phyloP scores from a whole-genome alignment of 2,329 filamentous ascomycete species.

The Fusarium siculi region DNA sequence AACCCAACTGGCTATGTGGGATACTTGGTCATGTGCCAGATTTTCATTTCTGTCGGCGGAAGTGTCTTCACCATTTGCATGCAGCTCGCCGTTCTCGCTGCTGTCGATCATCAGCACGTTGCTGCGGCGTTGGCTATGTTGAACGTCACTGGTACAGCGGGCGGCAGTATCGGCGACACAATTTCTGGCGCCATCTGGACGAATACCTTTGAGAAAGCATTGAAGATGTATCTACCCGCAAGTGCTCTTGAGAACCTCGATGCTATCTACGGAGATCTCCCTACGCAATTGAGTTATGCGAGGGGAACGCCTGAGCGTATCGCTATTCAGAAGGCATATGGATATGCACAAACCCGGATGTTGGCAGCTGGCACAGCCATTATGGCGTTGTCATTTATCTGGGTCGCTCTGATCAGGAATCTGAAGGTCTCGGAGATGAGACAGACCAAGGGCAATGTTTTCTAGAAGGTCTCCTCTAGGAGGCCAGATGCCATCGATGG shows the following conservation, averaged over 20 bases:
- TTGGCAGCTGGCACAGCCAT: conserved; percentile 35
- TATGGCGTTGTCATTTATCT: conserved; percentile 29
- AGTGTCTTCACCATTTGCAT: conserved; percentile 64
- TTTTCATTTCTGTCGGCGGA: conserved; percentile 63
- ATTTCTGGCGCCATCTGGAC: conserved; percentile 57
- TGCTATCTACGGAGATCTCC: conserved; percentile 4
- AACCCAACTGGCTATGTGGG: conserved; percentile 54
- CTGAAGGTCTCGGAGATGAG: conserved; percentile 34
- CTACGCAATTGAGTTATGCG: conserved; percentile 2
- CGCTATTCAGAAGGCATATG: conserved; percentile 15
- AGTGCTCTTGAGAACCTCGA: conserved; percentile 1
- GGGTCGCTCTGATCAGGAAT: conserved; percentile 36
- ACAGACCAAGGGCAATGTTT: conserved; percentile 31
- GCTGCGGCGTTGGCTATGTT: conserved; percentile 60
- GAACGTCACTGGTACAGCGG: conserved; percentile 55
- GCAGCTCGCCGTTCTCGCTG: conserved; percentile 67
- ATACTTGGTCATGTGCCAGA: conserved; percentile 63
- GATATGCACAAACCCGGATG: conserved; percentile 29
- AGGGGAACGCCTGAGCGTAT: conserved; percentile 5
- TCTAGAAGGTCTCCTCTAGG: background rate
- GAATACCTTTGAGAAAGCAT: conserved; percentile 48
- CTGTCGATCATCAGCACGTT: conserved; percentile 64
- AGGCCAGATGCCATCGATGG: background rate
- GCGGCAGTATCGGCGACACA: conserved; percentile 57
- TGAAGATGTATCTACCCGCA: background rate